Conservation (phyloP, 148 eudicot genomes). For the Chenopodium quinoa region DNA sequence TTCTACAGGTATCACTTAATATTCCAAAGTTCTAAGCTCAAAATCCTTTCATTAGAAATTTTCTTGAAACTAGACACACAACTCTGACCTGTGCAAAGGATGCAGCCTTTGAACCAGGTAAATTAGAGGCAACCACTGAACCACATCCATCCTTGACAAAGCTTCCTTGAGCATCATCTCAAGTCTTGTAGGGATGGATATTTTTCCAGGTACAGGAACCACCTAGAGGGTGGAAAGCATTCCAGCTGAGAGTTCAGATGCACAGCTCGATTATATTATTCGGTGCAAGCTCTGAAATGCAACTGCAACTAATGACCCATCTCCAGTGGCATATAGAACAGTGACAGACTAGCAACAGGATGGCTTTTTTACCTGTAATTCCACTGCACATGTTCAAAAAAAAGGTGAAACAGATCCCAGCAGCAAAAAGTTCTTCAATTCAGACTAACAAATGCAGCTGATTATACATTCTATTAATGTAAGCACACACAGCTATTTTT, state of each 20-base stretch:
- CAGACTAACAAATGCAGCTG: slow-evolving; percentile 10
- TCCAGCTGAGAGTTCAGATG: slow-evolving; percentile 45
- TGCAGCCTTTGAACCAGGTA: slow-evolving; percentile 42
- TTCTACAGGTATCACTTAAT: slow-evolving; percentile 58
- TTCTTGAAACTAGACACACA: slow-evolving; percentile 39
- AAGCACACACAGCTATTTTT: neutral
- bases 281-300: slow-evolving; percentile 86
- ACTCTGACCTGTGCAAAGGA: slow-evolving; percentile 66
- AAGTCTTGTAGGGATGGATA: slow-evolving; percentile 72
- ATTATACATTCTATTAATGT: slow-evolving; percentile 6
- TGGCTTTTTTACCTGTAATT: slow-evolving; percentile 18
- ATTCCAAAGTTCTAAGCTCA: slow-evolving; percentile 46
- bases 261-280: slow-evolving; percentile 58
- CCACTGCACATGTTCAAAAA: too few species aligned
- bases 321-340: slow-evolving; percentile 50
- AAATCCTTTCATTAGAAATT: slow-evolving; percentile 21
- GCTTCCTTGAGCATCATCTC: slow-evolving; percentile 43
- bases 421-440: neutral
- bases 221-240: slow-evolving; percentile 48
- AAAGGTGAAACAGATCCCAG: too few species aligned
- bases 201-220: slow-evolving; percentile 55
- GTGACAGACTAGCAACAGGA: slow-evolving; percentile 35
- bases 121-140: slow-evolving; percentile 58
- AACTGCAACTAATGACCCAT: slow-evolving; percentile 66
- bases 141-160: slow-evolving; percentile 67